Evolutionary conservation across 1,284 basidiomycete genomes (phyloP), one percentile per base, ranked within the genome.

Genomic region (Cryptococcus depauperatus): DNA sequence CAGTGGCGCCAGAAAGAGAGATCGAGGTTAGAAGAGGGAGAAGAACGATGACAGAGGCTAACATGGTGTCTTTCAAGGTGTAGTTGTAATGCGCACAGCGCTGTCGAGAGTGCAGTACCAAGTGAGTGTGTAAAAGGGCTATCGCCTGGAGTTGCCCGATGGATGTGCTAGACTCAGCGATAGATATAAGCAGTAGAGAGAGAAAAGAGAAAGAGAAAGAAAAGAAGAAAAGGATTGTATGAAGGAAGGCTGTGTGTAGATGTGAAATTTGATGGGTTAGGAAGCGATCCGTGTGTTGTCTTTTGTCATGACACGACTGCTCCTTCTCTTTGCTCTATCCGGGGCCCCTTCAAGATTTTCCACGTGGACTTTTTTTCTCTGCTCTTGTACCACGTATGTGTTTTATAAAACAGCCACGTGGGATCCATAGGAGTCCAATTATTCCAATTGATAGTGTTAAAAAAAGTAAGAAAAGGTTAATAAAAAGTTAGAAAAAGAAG

Each of bases 1-100:
- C 25, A 6, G 38, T 7, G 28, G 43, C 22, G 43, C 35, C 32
- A 29, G 41, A 44, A 25, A 47, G 41, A 16, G 27, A 35, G 46
- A 26, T 21, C 29, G 34, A 35, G 22, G 37, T 22, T 18, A 43
- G 46, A 21, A 54, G 38, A n/a, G 55, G 55, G 29, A 57, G 46
- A 23, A 52, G 48, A 28, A 41, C 41, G 19, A 57, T 41, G 13
- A 57, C 32, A 6, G 42, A n/a, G 14, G 39, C 4, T 14, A 41
- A 30, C 39, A 41, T 52, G 16, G 50, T 38, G 50, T 40, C 47
- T 52, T 54, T 11, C 16, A n/a, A n/a, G n/a, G n/a, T n/a, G n/a
- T 11, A 4, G 29, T 30, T 30, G 29, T 30, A 30, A 30, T 30
- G 29, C 29, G 44, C 37, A n/a, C 44, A 25, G 44, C 44, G 44